Evolutionary conservation across 352 stramenopile species (phyloP), one percentile per base, ranked within the genome.

Genomic region (Phytophthora hibernalis): DNA sequence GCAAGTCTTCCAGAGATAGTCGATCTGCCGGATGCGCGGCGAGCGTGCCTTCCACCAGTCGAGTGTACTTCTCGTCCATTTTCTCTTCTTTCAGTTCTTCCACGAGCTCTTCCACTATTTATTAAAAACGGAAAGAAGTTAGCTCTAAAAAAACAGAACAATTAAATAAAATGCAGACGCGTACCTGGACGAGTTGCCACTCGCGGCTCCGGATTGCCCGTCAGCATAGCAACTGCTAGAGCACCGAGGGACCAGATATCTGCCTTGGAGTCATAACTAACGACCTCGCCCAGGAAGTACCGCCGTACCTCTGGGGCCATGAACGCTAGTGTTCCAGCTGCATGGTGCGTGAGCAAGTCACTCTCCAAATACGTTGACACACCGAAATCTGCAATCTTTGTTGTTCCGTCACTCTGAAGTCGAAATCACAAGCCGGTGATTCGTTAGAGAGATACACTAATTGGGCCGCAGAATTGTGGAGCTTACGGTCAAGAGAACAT

Each of bases 161-260:
- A 31, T 31, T 1, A 31, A 31, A 31, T 1, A 31, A 31, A 31
- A 12, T 12, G 30, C 12, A 52, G 45, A n/a, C 21, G 40, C 68
- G 37, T 73, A 90, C 82, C 61, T 72, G 80, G 78, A 49, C 85
- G 76, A 28, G 80, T 92, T 5, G 82, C 84, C 10, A 95, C 82
- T 42, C 74, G 79, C 4, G 85, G 87, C 65, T 95, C 87, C 0
- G 76, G 68, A 30, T 89, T 69, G 0, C 87, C 87, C 7, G 73
- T 85, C 22, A 93, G 56, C 78, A 95, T 90, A 2, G 82, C 85
- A 12, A 92, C 74, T 15, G 80, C 83, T 16, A 93, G 61, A 43
- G 78, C 87, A n/a, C 87, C 87, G 2, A 95, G 80, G 20, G 85
- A 93, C 85, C 87, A 95, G 53, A 93, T 80, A 47, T 95, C 87